Percentiles rank a stretch among this genome's conserved stretches.
Evolutionary conservation across 2,329 filamentous ascomycete species (phyloP).

Genomic region (Phaeosphaeriaceae sp.): DNA sequence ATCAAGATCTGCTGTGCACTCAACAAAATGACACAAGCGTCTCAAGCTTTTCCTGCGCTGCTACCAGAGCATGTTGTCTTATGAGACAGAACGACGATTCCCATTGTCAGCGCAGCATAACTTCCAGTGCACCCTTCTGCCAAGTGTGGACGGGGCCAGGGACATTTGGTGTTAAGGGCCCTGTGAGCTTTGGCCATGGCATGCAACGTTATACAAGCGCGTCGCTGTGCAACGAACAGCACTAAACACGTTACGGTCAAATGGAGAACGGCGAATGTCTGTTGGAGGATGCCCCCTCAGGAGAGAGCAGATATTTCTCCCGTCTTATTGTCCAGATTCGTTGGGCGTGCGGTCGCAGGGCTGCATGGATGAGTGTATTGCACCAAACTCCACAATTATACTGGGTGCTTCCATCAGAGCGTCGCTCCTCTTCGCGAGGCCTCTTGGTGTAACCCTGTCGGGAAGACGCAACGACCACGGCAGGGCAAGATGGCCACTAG

Average conservation of each 20-base stretch:
- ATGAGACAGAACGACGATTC: neutral
- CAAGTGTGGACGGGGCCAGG: neutral
- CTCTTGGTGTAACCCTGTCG: conserved; percentile 1
- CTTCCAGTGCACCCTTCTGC: neutral
- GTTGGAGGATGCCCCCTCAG: neutral
- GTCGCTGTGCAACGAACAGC: neutral
- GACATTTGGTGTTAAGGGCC: neutral
- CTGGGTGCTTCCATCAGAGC: conserved; percentile 3
- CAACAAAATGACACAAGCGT: conserved; percentile 1
- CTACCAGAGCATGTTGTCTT: neutral
- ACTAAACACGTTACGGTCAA: neutral
- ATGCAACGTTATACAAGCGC: neutral
- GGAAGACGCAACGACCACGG: neutral
- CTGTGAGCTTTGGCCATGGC: neutral
- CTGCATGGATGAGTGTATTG: neutral
- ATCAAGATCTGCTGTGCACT: neutral
- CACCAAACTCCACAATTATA: neutral
- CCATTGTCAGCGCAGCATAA: neutral
- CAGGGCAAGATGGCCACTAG: conserved; percentile 4
- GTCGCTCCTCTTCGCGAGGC: neutral
- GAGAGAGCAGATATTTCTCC: neutral
- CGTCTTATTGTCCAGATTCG: neutral
- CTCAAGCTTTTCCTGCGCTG: neutral
- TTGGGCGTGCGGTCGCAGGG: neutral
- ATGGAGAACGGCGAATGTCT: neutral